Evolutionary conservation across 2,329 filamentous ascomycete species (phyloP).

Genomic region (Ophiostoma tasmaniense): DNA sequence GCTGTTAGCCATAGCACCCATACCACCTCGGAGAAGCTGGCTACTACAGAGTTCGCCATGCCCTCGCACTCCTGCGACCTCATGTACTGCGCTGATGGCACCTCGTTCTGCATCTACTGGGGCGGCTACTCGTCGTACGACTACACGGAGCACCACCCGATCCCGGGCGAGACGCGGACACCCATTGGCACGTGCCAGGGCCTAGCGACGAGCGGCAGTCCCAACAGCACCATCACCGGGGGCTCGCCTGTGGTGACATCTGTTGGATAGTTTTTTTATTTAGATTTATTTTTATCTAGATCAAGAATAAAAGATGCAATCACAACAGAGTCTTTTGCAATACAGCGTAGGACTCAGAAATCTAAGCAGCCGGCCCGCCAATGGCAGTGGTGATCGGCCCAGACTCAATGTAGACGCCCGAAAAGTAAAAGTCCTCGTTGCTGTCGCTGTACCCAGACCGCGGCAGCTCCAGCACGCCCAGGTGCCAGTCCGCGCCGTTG

Average conservation of each 20-base stretch:
- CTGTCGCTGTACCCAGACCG: slow-evolving; percentile 44
- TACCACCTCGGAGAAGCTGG: background rate
- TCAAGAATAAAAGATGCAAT: background rate
- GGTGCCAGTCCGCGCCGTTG: slow-evolving; percentile 64
- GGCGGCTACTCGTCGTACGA: slow-evolving; percentile 21
- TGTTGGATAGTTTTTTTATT: background rate
- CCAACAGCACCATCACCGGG: slow-evolving; percentile 2
- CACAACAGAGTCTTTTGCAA: too few relatives aligned
- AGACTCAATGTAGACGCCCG: slow-evolving; percentile 61
- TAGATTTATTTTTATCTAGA: background rate
- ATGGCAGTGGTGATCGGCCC: slow-evolving; percentile 31
- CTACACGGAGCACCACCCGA: slow-evolving; percentile 13
- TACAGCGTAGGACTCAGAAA: too few relatives aligned
- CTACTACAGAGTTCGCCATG: background rate
- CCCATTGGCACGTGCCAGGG: slow-evolving; percentile 15
- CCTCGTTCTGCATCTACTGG: slow-evolving; percentile 22
- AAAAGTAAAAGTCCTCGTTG: slow-evolving; percentile 62
- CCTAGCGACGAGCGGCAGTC: background rate
- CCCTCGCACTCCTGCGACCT: slow-evolving; percentile 17
- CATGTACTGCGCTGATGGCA: slow-evolving; percentile 19
- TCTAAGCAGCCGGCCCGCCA: slow-evolving; percentile 18
- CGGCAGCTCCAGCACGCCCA: slow-evolving; percentile 60
- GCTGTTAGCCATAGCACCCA: background rate
- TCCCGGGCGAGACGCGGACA: slow-evolving; percentile 20
- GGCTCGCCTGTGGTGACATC: background rate